Conservation (phyloP, 1,284 basidiomycete species). For the Trametes pubescens region DNA sequence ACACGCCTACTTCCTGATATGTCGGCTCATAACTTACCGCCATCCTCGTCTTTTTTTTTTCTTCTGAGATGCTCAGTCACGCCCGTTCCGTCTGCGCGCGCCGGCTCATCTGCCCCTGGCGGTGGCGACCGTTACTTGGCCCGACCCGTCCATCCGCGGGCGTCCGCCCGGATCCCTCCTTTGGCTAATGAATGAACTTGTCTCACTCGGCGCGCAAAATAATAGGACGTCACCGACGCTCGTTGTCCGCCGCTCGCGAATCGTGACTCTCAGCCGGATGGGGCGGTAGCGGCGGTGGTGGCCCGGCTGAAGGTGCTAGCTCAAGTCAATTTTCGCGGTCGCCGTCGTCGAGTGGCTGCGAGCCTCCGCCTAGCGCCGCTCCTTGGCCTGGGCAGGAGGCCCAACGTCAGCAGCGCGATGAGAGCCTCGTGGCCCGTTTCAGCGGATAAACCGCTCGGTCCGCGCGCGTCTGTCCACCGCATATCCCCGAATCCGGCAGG, state of each 20-base stretch:
- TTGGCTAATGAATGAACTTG: conserved; percentile 9
- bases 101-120: conserved; percentile 6
- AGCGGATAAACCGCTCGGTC: conserved; percentile 25
- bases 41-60: background rate
- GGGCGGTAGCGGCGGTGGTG: conserved; percentile 7
- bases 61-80: too few relatives aligned
- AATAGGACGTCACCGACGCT: background rate
- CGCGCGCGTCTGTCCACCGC: conserved; percentile 5
- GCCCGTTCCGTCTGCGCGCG: background rate
- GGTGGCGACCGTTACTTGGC: background rate
- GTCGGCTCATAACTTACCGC: conserved; percentile 8
- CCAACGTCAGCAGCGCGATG: conserved; percentile 15
- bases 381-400: conserved; percentile 23
- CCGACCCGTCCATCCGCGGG: background rate
- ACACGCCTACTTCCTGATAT: conserved; percentile 26
- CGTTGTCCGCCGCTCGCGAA: background rate
- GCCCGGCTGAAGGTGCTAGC: conserved; percentile 20
- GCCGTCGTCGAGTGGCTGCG: conserved; percentile 9
- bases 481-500: conserved; percentile 3
- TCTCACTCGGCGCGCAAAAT: conserved; percentile 3
- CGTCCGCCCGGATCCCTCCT: background rate
- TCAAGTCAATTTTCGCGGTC: conserved; percentile 5
- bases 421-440: conserved; percentile 30
- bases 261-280: background rate
- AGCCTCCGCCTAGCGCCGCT: conserved; percentile 13